Evolutionary conservation across 129 eudicot genomes (phyloP), one percentile per base, ranked within the genome.

Genomic region (Centella asiatica): DNA sequence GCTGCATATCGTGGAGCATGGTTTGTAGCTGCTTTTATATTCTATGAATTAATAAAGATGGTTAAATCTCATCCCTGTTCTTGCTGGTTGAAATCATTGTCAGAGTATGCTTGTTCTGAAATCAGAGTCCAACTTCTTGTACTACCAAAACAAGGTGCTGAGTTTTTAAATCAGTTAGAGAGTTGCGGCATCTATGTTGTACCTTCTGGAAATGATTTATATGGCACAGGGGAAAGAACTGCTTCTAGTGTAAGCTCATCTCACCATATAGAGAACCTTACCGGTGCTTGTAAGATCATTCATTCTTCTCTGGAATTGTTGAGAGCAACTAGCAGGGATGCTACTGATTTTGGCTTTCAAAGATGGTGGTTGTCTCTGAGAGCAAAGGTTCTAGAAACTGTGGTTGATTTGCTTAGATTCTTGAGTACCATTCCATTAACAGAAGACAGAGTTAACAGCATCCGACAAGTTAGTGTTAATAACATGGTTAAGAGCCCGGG

Each of bases 1-100:
- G 96, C 99, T n/a, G 76, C 79, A 25, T 73, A 73, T 69, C 73
- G 74, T 15, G 99, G 96, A 63, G 85, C 82, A 44, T 93, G 99
- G 96, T 85, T 72, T 45, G 57, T 75, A 34, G 84, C 95, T 74
- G 80, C 86, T 58, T 75, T 72, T 72, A 74, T 88, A 47, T 93
- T 93, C 29, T 78, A 76, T 18, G 76, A 82, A 40, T 69, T 93
- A 28, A 48, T 29, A 39, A 50, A 59, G 3, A 63, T 39, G 65
- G 93, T 66, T 74, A 60, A 59, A 25, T 85, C 95, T 47, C 76
- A 69, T 70, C 57, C 77, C 59, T 80, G 76, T 50, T 48, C 44
- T 15, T 71, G 76, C 44, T 92, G 96, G 99, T 70, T 92, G 31
- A 80, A 81, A 22, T 76, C 77, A 51, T 78, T 93, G 85, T 67